Conservation (phyloP, 2,329 filamentous ascomycete species). For the Arthrobotrys musiformis region DNA sequence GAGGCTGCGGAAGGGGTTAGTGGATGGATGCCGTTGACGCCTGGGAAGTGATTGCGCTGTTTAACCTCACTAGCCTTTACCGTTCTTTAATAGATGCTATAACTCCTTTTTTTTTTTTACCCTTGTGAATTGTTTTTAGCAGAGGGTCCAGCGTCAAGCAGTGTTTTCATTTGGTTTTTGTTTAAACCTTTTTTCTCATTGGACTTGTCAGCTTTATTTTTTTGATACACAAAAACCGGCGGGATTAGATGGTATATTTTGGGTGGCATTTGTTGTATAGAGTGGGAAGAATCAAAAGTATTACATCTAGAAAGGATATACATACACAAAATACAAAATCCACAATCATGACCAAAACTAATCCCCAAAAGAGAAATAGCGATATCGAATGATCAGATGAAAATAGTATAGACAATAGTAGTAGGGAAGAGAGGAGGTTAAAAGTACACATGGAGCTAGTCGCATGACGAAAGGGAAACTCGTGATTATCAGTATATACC, state of each 20-base stretch:
- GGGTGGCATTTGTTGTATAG: conserved; percentile 34
- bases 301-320: too few relatives aligned
- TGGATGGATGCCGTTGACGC: conserved; percentile 41
- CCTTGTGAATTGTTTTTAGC: neutral
- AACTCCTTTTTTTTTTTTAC: neutral
- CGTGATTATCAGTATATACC: conserved; percentile 29
- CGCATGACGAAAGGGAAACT: conserved; percentile 45
- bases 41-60: conserved; percentile 17
- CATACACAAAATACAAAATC: neutral
- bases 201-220: conserved; percentile 7
- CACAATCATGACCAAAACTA: neutral
- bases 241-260: conserved; percentile 7
- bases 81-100: conserved; percentile 15
- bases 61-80: neutral
- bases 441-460: conserved; percentile 12
- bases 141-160: conserved; percentile 9
- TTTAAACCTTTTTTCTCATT: neutral
- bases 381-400: neutral
- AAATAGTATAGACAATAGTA: neutral
- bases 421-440: neutral
- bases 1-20: conserved; percentile 21
- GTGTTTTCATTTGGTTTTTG: neutral
- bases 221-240: neutral
- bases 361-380: neutral
- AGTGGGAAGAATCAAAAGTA: conserved; percentile 29